A percentile compares a stretch with the other conserved stretches of the same genome.
phyloP scores from a whole-genome alignment of 345 rosid genomes.

The Toxicodendron radicans region DNA sequence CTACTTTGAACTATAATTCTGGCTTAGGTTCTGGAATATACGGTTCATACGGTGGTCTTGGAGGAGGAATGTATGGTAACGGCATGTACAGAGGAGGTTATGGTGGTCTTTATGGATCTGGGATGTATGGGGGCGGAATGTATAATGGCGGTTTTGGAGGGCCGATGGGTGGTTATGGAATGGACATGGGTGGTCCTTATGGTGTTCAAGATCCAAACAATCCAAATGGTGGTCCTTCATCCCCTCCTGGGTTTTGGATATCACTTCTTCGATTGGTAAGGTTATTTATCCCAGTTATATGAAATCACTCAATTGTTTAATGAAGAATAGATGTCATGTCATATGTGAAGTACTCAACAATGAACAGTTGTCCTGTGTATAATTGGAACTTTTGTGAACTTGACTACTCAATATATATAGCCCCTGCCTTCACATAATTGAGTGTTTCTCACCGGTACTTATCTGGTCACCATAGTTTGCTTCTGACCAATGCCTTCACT shows the following conservation, averaged over 20 bases:
- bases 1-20: conserved; percentile 60
- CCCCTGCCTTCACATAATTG: neutral
- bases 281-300: neutral
- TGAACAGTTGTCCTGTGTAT: neutral
- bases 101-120: conserved; percentile 71
- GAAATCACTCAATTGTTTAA: neutral
- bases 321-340: too few relatives aligned
- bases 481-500: neutral
- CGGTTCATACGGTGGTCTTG: conserved; percentile 53
- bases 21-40: conserved; percentile 68
- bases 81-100: conserved; percentile 83
- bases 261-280: conserved; percentile 88
- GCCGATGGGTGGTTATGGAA: conserved; percentile 87
- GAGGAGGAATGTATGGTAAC: conserved; percentile 51
- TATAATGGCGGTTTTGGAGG: conserved; percentile 62
- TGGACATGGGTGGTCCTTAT: conserved; percentile 73
- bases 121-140: conserved; percentile 56
- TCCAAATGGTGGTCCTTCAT: conserved; percentile 71
- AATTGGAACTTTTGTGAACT: neutral
- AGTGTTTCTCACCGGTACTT: neutral
- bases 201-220: conserved; percentile 90
- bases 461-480: neutral
- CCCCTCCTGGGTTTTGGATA: conserved; percentile 97
- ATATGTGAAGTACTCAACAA: too few relatives aligned
- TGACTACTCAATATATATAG: neutral